Conservation (phyloP, 2,329 filamentous ascomycete species). For the Cladosporium oxysporum region DNA sequence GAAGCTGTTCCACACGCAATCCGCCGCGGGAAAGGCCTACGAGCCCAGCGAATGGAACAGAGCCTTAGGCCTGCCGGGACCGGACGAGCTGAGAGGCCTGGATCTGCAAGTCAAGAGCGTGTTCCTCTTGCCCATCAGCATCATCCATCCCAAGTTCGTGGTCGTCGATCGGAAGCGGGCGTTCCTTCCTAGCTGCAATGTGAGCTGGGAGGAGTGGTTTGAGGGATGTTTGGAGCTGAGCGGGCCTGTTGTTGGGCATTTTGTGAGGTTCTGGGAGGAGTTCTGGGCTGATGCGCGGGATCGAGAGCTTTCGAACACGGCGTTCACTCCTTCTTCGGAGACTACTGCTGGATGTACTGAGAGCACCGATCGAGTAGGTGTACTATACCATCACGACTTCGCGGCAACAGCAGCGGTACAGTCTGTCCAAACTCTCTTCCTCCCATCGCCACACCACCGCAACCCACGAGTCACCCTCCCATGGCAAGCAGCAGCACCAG, state of each 20-base stretch:
- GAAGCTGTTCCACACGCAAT: slow-evolving; percentile 73
- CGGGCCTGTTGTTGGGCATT: slow-evolving; percentile 61
- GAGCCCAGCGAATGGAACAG: slow-evolving; percentile 58
- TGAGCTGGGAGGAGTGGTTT: slow-evolving; percentile 87
- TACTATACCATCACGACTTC: not conserved
- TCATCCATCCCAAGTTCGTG: slow-evolving; percentile 87
- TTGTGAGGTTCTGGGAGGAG: slow-evolving; percentile 65
- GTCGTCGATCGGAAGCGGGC: slow-evolving; percentile 68
- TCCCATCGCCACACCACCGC: slow-evolving; percentile 72
- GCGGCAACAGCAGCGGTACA: not conserved
- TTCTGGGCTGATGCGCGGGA: slow-evolving; percentile 61
- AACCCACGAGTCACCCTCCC: slow-evolving; percentile 66
- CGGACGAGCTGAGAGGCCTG: slow-evolving; percentile 58
- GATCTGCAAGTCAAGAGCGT: slow-evolving; percentile 73
- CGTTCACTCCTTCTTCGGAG: not conserved
- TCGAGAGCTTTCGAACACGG: not conserved
- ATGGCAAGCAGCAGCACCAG: slow-evolving; percentile 44
- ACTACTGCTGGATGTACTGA: not conserved
- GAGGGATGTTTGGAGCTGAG: slow-evolving; percentile 71
- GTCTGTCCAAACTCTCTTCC: slow-evolving; percentile 44
- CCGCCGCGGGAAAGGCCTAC: slow-evolving; percentile 63
- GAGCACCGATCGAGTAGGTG: not conserved
- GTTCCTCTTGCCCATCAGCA: slow-evolving; percentile 77
- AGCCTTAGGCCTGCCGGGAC: slow-evolving; percentile 64
- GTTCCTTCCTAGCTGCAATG: slow-evolving; percentile 77